These are phyloP conservation scores for Pythium plurisporium DNA, from an alignment of 352 stramenopile species.

Conservation along the genomic window DNA sequence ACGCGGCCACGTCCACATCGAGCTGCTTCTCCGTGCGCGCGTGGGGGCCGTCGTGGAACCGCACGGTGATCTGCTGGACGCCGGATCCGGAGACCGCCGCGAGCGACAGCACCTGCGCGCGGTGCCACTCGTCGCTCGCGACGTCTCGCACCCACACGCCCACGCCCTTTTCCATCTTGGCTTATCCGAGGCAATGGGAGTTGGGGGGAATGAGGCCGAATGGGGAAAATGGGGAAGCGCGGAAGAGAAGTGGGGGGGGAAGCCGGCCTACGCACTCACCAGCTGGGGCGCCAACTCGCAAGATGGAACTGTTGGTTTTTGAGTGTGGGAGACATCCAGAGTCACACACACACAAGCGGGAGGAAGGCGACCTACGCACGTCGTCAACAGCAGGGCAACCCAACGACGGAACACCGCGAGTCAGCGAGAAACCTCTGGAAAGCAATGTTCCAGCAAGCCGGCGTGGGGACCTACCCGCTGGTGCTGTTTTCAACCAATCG, in stretches of 20 bases:
- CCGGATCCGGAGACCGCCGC: slow-evolving; percentile 18
- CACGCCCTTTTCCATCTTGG: slow-evolving; percentile 75
- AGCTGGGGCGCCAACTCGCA: neutral
- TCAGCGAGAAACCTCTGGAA: neutral
- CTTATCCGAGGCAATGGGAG: neutral
- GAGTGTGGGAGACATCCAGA: neutral
- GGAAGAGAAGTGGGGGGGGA: neutral
- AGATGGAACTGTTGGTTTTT: slow-evolving; percentile 13
- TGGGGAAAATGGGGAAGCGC: neutral
- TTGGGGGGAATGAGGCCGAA: neutral
- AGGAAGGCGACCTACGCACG: neutral
- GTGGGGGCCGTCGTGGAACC: slow-evolving; percentile 46
- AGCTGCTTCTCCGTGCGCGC: slow-evolving; percentile 44
- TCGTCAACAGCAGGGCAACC: neutral
- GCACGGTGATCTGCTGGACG: slow-evolving; percentile 37
- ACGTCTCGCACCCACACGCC: slow-evolving; percentile 68
- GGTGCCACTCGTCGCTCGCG: slow-evolving; percentile 64
- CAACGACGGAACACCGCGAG: neutral
- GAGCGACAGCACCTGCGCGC: slow-evolving; percentile 46
- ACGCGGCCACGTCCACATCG: slow-evolving; percentile 45
- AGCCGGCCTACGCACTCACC: neutral
- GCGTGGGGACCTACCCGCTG: too few species aligned
- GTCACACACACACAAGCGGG: too few species aligned
- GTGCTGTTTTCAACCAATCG: neutral
- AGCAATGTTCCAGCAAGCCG: neutral